Conservation (phyloP, 2,329 filamentous ascomycete species). For the Exophiala phaeomuriformis region DNA sequence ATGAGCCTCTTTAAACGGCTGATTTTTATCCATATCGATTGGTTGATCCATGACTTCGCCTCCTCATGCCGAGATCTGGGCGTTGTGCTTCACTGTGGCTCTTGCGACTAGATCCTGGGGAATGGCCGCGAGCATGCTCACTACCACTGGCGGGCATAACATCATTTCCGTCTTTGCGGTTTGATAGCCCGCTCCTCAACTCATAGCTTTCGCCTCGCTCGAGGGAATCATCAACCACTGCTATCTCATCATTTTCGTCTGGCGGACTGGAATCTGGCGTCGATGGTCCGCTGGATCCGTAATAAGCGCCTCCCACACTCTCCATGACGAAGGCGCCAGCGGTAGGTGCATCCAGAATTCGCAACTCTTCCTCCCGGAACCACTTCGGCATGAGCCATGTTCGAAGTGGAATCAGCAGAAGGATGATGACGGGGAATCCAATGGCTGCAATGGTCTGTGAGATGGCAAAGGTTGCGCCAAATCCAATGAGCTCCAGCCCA, state of each 20-base stretch:
- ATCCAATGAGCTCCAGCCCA: constrained; percentile 58
- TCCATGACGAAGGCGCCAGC: constrained; percentile 71
- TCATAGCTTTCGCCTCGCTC: constrained; percentile 39
- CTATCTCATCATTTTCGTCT: constrained; percentile 20
- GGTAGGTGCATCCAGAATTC: constrained; percentile 62
- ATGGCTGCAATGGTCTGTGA: constrained; percentile 77
- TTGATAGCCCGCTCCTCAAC: constrained; percentile 21
- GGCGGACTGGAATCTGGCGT: constrained; percentile 8
- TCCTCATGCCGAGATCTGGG: constrained; percentile 13
- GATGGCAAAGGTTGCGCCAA: constrained; percentile 72
- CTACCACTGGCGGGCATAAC: not conserved
- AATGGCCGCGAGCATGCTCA: constrained; percentile 7
- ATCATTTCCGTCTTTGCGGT: not conserved
- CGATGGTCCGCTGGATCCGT: constrained; percentile 39
- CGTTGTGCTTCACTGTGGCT: constrained; percentile 16
- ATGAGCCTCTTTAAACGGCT: not conserved
- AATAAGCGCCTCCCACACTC: constrained; percentile 60
- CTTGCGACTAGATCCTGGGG: constrained; percentile 4
- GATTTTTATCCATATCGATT: constrained; percentile 2
- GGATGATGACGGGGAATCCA: constrained; percentile 69
- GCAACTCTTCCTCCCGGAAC: constrained; percentile 56
- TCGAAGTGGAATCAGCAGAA: constrained; percentile 60
- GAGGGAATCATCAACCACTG: constrained; percentile 33
- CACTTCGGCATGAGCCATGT: constrained; percentile 56
- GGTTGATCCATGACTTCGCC: constrained; percentile 15